A percentile compares a stretch with the other conserved stretches of the same genome.
Evolutionary conservation across 805 yeast species (phyloP).

Genomic region (Myxozyma geophila): DNA sequence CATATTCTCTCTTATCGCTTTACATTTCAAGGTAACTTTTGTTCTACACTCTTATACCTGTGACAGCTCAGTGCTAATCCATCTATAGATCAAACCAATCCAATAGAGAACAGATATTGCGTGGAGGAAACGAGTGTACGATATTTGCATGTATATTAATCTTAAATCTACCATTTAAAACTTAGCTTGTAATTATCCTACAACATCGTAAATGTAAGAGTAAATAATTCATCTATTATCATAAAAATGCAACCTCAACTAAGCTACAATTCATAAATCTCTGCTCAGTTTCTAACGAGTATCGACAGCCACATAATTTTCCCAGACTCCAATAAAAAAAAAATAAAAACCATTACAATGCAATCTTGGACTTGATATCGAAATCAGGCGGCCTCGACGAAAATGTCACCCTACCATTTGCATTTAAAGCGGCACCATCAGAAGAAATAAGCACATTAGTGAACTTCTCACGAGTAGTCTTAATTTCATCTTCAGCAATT

Average conservation of each 20-base stretch:
- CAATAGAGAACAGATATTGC: slow-evolving; percentile 1
- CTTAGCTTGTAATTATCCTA: background rate
- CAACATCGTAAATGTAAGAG: background rate
- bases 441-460: slow-evolving; percentile 41
- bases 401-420: slow-evolving; percentile 39
- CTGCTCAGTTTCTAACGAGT: background rate
- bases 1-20: slow-evolving; percentile 49
- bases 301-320: background rate
- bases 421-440: slow-evolving; percentile 40
- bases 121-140: background rate
- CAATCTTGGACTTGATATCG: slow-evolving; percentile 37
- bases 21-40: slow-evolving; percentile 49
- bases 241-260: background rate
- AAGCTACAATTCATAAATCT: slow-evolving; percentile 1
- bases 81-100: slow-evolving; percentile 21
- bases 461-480: slow-evolving; percentile 39
- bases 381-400: slow-evolving; percentile 40
- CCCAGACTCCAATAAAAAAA: slow-evolving; percentile 1
- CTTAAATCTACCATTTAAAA: background rate
- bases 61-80: background rate
- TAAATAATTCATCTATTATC: background rate
- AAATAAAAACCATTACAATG: slow-evolving; percentile 20
- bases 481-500: slow-evolving; percentile 45
- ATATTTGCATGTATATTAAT: slow-evolving; percentile 10
- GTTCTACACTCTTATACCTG: background rate